These are phyloP conservation scores for Petrea volubilis DNA, from an alignment of 257 asterid species.

Conservation along the genomic window DNA sequence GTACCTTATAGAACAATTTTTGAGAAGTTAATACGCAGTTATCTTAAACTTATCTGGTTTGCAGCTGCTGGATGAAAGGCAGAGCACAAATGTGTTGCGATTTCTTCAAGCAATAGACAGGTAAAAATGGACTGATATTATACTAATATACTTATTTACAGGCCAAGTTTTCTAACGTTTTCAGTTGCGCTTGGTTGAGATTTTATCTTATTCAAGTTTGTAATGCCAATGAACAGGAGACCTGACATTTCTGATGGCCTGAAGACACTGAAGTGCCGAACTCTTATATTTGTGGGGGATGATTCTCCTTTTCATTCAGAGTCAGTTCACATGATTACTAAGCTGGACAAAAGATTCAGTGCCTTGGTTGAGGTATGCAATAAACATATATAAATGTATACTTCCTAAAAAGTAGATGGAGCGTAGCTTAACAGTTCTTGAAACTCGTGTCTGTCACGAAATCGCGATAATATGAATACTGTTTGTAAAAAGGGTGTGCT, in stretches of 20 bases:
- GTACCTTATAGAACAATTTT: not conserved
- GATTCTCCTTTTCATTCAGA: slow-evolving; percentile 76
- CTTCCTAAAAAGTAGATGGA: not conserved
- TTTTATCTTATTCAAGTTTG: slow-evolving; percentile 16
- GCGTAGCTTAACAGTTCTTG: not conserved
- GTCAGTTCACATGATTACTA: slow-evolving; percentile 66
- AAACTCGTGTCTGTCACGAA: too few relatives aligned
- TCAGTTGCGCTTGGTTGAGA: not conserved
- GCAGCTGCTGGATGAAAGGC: slow-evolving; percentile 93
- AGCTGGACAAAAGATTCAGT: slow-evolving; percentile 75
- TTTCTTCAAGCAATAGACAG: slow-evolving; percentile 79
- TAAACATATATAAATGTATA: not conserved
- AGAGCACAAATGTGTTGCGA: slow-evolving; percentile 69
- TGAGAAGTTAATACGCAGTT: not conserved
- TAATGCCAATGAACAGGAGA: slow-evolving; percentile 57
- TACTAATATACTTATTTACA: not conserved
- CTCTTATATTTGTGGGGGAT: slow-evolving; percentile 86
- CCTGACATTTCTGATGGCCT: slow-evolving; percentile 70
- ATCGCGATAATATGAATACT: not conserved
- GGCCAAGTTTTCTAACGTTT: slow-evolving; percentile 1
- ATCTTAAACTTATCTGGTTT: slow-evolving; percentile 10
- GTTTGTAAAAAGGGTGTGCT: not conserved
- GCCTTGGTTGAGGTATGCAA: slow-evolving; percentile 88
- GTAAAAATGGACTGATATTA: slow-evolving; percentile 31
- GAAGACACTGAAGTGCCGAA: slow-evolving; percentile 71